Conservation (phyloP, 371 early-diverging fungal genomes). For the Fennellomyces sp. region DNA sequence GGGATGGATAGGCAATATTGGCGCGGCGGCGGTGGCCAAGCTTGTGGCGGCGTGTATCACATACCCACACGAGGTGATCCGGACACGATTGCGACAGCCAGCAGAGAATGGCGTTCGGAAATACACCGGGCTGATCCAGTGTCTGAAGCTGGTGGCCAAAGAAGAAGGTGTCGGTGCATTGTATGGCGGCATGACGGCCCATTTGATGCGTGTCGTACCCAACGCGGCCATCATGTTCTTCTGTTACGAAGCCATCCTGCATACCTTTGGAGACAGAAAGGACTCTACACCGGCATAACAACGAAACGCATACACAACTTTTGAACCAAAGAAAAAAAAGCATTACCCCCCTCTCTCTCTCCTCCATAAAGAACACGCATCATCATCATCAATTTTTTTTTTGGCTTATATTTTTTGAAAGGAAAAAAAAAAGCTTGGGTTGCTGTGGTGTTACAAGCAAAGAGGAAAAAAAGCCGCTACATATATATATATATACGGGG, state of each 20-base stretch:
- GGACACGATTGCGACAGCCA: conserved; percentile 73
- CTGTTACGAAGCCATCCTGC: conserved; percentile 85
- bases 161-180: conserved; percentile 90
- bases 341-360: not conserved
- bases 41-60: conserved; percentile 86
- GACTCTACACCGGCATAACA: too few species aligned
- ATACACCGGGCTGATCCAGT: conserved; percentile 82
- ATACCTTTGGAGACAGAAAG: conserved; percentile 45
- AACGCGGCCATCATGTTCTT: conserved; percentile 97
- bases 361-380: not conserved
- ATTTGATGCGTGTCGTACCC: conserved; percentile 93
- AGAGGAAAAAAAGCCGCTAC: conserved; percentile 3
- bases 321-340: not conserved
- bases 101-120: conserved; percentile 65
- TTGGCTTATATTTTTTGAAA: not conserved
- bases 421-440: not conserved
- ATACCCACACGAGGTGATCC: conserved; percentile 84
- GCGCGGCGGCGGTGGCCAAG: conserved; percentile 86
- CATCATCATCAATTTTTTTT: not conserved
- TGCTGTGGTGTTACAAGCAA: not conserved
- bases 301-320: not conserved
- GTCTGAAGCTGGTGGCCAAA: conserved; percentile 67
- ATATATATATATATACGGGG: not conserved
- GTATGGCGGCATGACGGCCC: conserved; percentile 95
- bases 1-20: conserved; percentile 79